These are phyloP conservation scores for Hordeum vulgare DNA, from an alignment of 176 grass and related monocot genomes.

Conservation along the genomic window DNA sequence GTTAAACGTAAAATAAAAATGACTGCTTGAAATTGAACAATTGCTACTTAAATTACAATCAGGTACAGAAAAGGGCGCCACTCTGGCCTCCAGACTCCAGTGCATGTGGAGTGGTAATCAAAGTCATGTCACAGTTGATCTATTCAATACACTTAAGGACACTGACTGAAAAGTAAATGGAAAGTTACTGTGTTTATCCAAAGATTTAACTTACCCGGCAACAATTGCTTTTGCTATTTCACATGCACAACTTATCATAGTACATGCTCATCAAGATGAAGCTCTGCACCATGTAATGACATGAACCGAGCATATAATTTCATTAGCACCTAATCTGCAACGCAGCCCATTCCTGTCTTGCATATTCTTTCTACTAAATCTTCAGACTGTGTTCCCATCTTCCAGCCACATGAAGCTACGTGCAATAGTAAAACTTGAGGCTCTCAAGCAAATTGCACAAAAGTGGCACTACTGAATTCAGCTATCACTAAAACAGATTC, in stretches of 20 bases:
- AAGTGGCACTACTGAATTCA: not conserved
- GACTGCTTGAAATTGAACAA: not conserved
- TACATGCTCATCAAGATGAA: not conserved
- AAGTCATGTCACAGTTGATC: not conserved
- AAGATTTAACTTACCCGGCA: not conserved
- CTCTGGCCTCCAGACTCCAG: not conserved
- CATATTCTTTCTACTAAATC: not conserved
- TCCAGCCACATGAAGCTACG: not conserved
- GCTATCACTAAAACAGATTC: not conserved
- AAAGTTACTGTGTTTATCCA: not conserved
- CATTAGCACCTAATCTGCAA: constrained; percentile 7
- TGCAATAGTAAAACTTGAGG: not conserved
- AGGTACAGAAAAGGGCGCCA: not conserved
- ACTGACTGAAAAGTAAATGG: not conserved
- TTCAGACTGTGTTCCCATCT: not conserved
- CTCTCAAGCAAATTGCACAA: not conserved
- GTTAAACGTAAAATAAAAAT: not conserved
- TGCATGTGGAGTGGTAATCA: not conserved
- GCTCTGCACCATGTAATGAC: not conserved
- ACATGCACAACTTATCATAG: not conserved
- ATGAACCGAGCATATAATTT: not conserved
- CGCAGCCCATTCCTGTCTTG: not conserved
- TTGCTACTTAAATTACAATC: not conserved
- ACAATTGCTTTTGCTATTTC: not conserved
- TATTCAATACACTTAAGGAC: not conserved